phyloP scores from a whole-genome alignment of 1,139 yeast genomes.

The Taiozyma sp. region DNA sequence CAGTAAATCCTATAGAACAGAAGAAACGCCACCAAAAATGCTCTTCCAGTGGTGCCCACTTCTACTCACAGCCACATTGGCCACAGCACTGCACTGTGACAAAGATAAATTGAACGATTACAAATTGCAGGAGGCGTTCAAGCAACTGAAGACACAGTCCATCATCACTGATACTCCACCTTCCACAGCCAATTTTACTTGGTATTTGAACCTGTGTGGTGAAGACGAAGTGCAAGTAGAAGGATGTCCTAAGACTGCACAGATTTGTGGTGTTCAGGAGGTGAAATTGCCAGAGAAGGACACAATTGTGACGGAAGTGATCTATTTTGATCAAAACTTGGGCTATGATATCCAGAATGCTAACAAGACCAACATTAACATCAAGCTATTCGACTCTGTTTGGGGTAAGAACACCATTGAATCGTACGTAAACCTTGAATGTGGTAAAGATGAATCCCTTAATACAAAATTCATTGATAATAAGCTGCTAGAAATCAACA shows the following conservation, averaged over 20 bases:
- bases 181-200: constrained; percentile 51
- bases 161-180: constrained; percentile 68
- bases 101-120: constrained; percentile 16
- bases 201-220: constrained; percentile 73
- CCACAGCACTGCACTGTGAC: constrained; percentile 11
- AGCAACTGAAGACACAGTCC: constrained; percentile 23
- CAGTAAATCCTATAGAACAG: neutral
- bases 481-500: constrained; percentile 25
- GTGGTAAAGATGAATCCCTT: constrained; percentile 40
- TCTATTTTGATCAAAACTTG: constrained; percentile 41
- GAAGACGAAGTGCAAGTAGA: constrained; percentile 33
- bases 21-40: neutral
- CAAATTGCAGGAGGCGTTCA: constrained; percentile 16
- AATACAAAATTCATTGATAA: constrained; percentile 33
- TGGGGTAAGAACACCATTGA: constrained; percentile 67
- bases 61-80: neutral
- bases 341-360: constrained; percentile 27
- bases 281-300: constrained; percentile 40
- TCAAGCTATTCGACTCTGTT: constrained; percentile 48
- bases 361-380: constrained; percentile 38
- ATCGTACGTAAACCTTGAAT: constrained; percentile 49
- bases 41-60: neutral
- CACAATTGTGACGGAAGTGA: constrained; percentile 47
- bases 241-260: constrained; percentile 64
- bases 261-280: constrained; percentile 62